Evolutionary conservation across 148 eudicot species (phyloP).

Genomic region (Bassia scoparia): DNA sequence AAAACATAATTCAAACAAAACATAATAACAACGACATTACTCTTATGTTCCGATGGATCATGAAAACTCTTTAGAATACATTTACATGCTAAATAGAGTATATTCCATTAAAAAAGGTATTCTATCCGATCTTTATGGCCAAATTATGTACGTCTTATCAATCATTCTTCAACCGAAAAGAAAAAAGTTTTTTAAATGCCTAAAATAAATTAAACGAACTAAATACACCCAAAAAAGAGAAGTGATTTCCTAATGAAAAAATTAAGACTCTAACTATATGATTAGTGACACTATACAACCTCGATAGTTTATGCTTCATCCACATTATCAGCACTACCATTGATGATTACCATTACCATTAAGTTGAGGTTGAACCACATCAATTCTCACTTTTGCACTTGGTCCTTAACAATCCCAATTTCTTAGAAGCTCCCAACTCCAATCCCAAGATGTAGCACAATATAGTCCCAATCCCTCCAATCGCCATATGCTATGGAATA

Average conservation of each 20-base stretch:
- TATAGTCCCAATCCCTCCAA: slow-evolving; percentile 88
- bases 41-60: not conserved
- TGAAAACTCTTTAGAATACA: not conserved
- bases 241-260: not conserved
- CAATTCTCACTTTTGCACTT: slow-evolving; percentile 12
- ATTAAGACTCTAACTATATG: no score
- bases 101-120: not conserved
- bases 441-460: slow-evolving; percentile 77
- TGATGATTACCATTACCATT: slow-evolving; percentile 15
- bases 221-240: no score
- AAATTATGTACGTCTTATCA: slow-evolving; percentile 18
- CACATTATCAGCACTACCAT: slow-evolving; percentile 6
- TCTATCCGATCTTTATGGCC: not conserved
- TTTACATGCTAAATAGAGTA: not conserved
- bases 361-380: slow-evolving; percentile 23
- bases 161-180: not conserved
- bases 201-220: not conserved
- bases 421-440: slow-evolving; percentile 39
- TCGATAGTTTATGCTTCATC: slow-evolving; percentile 35
- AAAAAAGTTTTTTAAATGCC: not conserved
- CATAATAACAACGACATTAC: no score
- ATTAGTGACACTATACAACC: slow-evolving; percentile 9
- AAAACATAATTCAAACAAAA: no score
- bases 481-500: slow-evolving; percentile 94
- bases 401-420: slow-evolving; percentile 42